Evolutionary conservation across 306 rosid genomes (phyloP), one percentile per base, ranked within the genome.

Genomic region (Pyrus pyrifolia): DNA sequence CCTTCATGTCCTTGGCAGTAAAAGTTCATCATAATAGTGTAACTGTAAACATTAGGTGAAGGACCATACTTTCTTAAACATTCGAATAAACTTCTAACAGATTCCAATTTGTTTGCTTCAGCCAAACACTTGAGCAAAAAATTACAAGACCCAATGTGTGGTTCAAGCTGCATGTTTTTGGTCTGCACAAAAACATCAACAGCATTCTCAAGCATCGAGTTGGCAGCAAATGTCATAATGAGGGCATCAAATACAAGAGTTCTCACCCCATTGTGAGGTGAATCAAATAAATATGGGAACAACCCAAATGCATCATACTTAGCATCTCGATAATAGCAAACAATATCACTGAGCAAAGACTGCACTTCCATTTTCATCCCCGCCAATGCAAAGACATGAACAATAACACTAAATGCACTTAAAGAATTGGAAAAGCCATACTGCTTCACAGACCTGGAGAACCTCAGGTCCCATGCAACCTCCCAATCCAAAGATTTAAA

Each of bases 81-180:
- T 53, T 85, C 81, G 72, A 84, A 89, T 61, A 86, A 80, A 46
- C 51, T 57, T 76, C 60, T 72, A 12, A 82, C 89, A 78, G 69
- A 80, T 51, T 89, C 85, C 83, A 69, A 84, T 61, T 79, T 86
- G 55, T 89, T 85, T 18, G 71, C 81, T 70, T 89, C 89, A 22
- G 79, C 83, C 87, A 89, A 86, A 72, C 94, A 87, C 77, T 91
- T 89, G 80, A 91, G 53, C 88, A 91, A 78, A 84, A 91, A 86
- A 75, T 91, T 91, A 76, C 93, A 87, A 1, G 87, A 72, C 71
- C 11, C 49, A 40, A 87, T 81, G 81, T 77, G 55, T 30, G 83
- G 87, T 60, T 71, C 61, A 83, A 81, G 75, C 59, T 89, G 89
- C 68, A 76, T 22, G 60, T 62, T 72, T 80, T 80, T 89, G 65